A percentile compares a stretch with the other conserved stretches of the same genome.
These are phyloP conservation scores for Penicillium lividum DNA, from an alignment of 495 filamentous ascomycete species.

Conservation along the genomic window DNA sequence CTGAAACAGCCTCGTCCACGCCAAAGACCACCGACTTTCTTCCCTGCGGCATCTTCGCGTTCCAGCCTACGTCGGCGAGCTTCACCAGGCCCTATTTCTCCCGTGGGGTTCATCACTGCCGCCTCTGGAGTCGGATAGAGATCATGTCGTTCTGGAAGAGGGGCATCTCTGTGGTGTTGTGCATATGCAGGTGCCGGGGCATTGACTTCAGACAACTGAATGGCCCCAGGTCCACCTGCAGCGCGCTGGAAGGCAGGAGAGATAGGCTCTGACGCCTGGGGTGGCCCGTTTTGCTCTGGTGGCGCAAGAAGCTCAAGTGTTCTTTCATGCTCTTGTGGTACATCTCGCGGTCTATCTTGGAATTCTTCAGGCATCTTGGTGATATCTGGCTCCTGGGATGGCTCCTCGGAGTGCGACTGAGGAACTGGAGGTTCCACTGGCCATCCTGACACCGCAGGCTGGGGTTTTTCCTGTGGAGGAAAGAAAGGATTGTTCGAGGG, in stretches of 20 bases:
- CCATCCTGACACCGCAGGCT: not conserved
- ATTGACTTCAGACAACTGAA: constrained; percentile 49
- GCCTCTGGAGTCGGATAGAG: constrained; percentile 24
- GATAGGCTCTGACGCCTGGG: constrained; percentile 33
- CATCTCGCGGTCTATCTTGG: not conserved
- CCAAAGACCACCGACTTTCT: constrained; percentile 59
- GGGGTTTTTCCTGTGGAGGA: not conserved
- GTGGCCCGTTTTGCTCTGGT: not conserved
- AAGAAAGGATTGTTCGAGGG: constrained; percentile 19
- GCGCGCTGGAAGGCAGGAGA: constrained; percentile 45
- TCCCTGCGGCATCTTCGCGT: constrained; percentile 60
- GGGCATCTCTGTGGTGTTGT: constrained; percentile 15
- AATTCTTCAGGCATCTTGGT: not conserved
- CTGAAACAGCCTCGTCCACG: constrained; percentile 60
- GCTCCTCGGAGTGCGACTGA: not conserved
- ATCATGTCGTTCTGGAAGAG: constrained; percentile 32
- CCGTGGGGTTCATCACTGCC: constrained; percentile 26
- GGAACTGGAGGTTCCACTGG: not conserved
- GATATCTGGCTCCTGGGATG: constrained; percentile 7
- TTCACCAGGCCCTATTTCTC: constrained; percentile 47
- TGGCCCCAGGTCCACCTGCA: constrained; percentile 43
- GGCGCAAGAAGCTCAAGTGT: not conserved
- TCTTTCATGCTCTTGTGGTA: constrained; percentile 12
- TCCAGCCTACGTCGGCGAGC: constrained; percentile 58
- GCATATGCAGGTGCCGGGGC: constrained; percentile 39